These are phyloP conservation scores for Pleurotus cornucopiae DNA, from an alignment of 768 basidiomycete genomes.

Conservation along the genomic window DNA sequence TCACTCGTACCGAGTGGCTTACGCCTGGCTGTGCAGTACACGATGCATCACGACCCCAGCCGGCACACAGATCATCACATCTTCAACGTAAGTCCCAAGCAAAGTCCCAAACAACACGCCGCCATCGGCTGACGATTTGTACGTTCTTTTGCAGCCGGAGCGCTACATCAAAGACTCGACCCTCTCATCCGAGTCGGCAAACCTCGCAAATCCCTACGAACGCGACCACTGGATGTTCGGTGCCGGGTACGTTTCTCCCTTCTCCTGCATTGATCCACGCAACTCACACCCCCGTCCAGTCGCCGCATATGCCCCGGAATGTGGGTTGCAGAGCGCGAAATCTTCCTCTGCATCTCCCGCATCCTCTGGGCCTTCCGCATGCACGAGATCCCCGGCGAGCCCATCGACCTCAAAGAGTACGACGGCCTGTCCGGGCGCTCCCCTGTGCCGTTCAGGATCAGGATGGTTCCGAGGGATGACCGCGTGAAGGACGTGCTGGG, in stretches of 20 bases:
- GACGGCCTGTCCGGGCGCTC: conserved; percentile 43
- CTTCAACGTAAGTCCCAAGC: conserved; percentile 20
- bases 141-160: conserved; percentile 27
- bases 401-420: conserved; percentile 42
- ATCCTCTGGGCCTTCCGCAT: conserved; percentile 46
- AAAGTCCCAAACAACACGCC: background rate
- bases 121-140: background rate
- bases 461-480: conserved; percentile 10
- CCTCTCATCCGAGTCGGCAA: conserved; percentile 39
- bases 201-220: conserved; percentile 34
- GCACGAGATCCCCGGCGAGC: conserved; percentile 33
- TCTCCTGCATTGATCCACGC: background rate
- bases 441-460: conserved; percentile 36
- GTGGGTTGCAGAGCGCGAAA: conserved; percentile 39
- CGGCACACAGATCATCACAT: conserved; percentile 35
- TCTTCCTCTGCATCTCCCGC: conserved; percentile 40
- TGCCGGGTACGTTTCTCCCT: conserved; percentile 31
- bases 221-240: conserved; percentile 52
- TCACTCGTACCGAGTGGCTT: background rate
- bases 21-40: conserved; percentile 20
- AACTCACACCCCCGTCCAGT: conserved; percentile 1
- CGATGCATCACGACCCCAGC: conserved; percentile 29
- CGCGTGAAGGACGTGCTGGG: conserved; percentile 10
- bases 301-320: conserved; percentile 41
- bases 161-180: conserved; percentile 35